phyloP scores from a whole-genome alignment of 1,284 basidiomycete genomes.

The Microstroma glucosiphilum region DNA sequence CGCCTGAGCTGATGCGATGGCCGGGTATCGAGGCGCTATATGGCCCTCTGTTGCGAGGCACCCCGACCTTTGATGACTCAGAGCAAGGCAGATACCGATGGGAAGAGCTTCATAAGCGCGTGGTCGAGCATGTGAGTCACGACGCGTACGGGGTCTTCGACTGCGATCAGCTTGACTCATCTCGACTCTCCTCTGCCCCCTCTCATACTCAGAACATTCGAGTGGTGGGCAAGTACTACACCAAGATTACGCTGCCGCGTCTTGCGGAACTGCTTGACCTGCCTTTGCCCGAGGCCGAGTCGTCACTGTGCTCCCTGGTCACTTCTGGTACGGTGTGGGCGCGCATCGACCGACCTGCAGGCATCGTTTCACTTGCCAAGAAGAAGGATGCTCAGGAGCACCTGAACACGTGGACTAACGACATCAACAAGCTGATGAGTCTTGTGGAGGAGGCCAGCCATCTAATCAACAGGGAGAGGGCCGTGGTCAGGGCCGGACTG shows the following conservation, averaged over 20 bases:
- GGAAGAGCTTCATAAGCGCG: conserved; percentile 90
- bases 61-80: conserved; percentile 66
- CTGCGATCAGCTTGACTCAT: conserved; percentile 8
- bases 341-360: conserved; percentile 83
- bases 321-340: conserved; percentile 88
- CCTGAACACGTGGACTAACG: conserved; percentile 93
- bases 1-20: conserved; percentile 94
- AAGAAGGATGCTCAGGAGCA: conserved; percentile 50
- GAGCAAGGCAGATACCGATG: conserved; percentile 67
- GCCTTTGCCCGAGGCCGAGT: conserved; percentile 71
- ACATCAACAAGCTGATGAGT: conserved; percentile 73
- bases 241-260: conserved; percentile 76
- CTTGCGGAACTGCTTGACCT: conserved; percentile 84
- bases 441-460: conserved; percentile 49
- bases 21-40: conserved; percentile 89
- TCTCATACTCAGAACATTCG: conserved; percentile 68
- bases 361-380: conserved; percentile 69
- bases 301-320: conserved; percentile 78
- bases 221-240: conserved; percentile 89
- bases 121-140: conserved; percentile 70
- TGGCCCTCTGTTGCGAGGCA: conserved; percentile 71
- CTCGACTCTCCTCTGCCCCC: conserved; percentile 46
- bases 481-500: conserved; percentile 42
- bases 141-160: not conserved
- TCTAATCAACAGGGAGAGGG: conserved; percentile 47